phyloP scores from a whole-genome alignment of 2,329 filamentous ascomycete species.

The Leptosphaerulina australis region DNA sequence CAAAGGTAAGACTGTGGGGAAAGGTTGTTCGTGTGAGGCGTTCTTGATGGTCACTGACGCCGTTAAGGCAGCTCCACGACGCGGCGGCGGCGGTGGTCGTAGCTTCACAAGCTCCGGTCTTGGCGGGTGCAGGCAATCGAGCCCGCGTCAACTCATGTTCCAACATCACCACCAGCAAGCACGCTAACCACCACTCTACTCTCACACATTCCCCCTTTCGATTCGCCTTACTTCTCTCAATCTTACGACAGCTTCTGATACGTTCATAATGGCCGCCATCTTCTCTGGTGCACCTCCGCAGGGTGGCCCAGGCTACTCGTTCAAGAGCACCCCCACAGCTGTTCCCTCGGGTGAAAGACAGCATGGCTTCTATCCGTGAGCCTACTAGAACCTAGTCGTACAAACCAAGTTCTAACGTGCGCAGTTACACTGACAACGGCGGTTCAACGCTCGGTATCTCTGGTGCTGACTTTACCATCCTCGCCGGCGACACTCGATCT shows the following conservation, averaged over 20 bases:
- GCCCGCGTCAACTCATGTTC: slow-evolving; percentile 39
- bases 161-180: slow-evolving; percentile 30
- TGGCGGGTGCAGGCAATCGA: slow-evolving; percentile 21
- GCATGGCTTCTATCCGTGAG: slow-evolving; percentile 93
- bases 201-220: slow-evolving; percentile 18
- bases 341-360: slow-evolving; percentile 61
- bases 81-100: slow-evolving; percentile 14
- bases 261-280: slow-evolving; percentile 60
- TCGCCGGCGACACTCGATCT: slow-evolving; percentile 95
- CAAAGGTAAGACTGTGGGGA: neutral
- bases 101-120: slow-evolving; percentile 20
- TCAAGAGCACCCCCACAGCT: slow-evolving; percentile 58
- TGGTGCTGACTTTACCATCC: slow-evolving; percentile 91
- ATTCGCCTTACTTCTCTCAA: neutral
- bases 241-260: slow-evolving; percentile 6
- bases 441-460: slow-evolving; percentile 95
- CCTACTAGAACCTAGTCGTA: slow-evolving; percentile 1
- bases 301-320: slow-evolving; percentile 65
- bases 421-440: slow-evolving; percentile 95
- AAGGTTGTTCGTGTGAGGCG: neutral
- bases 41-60: slow-evolving; percentile 7
- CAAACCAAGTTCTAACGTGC: slow-evolving; percentile 21
- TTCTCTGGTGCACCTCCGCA: slow-evolving; percentile 58
- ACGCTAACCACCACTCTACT: slow-evolving; percentile 22
- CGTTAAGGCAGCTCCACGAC: slow-evolving; percentile 19